A percentile compares a stretch with the other conserved stretches of the same genome.
phyloP scores from a whole-genome alignment of 2,329 filamentous ascomycete genomes.

The Hypoxylon sp. region DNA sequence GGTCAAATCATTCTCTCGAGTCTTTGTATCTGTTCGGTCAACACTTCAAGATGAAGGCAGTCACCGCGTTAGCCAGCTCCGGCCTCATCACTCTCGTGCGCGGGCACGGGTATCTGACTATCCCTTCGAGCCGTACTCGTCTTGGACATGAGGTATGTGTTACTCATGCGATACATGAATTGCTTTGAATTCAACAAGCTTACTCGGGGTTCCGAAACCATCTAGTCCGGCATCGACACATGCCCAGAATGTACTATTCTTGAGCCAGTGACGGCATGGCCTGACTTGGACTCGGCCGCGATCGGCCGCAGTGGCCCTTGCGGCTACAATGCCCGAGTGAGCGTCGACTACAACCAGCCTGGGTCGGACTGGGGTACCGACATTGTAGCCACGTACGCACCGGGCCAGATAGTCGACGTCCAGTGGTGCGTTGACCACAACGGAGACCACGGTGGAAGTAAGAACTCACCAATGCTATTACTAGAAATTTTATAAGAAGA shows the following conservation, averaged over 20 bases:
- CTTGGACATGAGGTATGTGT: slow-evolving; percentile 57
- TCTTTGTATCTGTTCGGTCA: slow-evolving; percentile 15
- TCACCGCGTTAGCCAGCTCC: slow-evolving; percentile 24
- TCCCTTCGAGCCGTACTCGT: slow-evolving; percentile 58
- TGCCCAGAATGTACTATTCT: slow-evolving; percentile 67
- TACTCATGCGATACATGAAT: neutral
- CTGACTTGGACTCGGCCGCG: slow-evolving; percentile 57
- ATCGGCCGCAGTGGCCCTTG: slow-evolving; percentile 64
- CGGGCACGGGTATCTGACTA: slow-evolving; percentile 60
- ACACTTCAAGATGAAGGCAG: slow-evolving; percentile 33
- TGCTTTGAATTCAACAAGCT: slow-evolving; percentile 17
- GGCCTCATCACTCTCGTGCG: slow-evolving; percentile 35
- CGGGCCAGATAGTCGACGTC: slow-evolving; percentile 61
- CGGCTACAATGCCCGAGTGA: slow-evolving; percentile 65
- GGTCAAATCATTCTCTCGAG: slow-evolving; percentile 9
- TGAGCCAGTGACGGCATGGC: slow-evolving; percentile 64
- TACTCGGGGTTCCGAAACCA: slow-evolving; percentile 3
- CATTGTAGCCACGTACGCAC: slow-evolving; percentile 58
- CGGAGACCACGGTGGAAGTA: slow-evolving; percentile 65
- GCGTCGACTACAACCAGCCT: slow-evolving; percentile 65
- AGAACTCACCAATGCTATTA: neutral
- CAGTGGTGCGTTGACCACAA: slow-evolving; percentile 69
- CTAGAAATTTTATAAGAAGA: neutral
- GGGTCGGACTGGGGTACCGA: slow-evolving; percentile 57
- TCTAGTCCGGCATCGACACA: slow-evolving; percentile 60